Conservation (phyloP, 306 rosid species). For the Amphicarpaea edgeworthii region DNA sequence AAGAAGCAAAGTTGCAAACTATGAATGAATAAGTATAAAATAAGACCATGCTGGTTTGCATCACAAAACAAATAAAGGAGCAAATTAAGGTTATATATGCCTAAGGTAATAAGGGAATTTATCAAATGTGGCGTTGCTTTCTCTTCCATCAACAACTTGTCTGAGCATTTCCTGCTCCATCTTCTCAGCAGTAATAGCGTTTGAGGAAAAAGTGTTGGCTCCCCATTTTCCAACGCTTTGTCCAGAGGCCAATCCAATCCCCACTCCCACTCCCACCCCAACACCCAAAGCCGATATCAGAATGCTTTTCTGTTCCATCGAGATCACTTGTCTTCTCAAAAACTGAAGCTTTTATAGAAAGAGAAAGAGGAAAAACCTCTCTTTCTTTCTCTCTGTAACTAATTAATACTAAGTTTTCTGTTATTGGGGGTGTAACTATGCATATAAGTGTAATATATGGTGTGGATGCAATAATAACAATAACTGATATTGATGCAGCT, state of each 20-base stretch:
- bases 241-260: constrained; percentile 85
- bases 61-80: neutral
- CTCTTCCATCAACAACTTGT: constrained; percentile 78
- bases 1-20: neutral
- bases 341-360: no score
- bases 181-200: constrained; percentile 63
- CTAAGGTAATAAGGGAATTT: constrained; percentile 91
- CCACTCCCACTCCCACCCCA: constrained; percentile 93
- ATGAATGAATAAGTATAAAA: neutral
- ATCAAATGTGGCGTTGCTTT: constrained; percentile 83
- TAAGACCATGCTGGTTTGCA: neutral
- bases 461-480: constrained; percentile 38
- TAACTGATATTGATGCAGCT: neutral
- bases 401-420: neutral
- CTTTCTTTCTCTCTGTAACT: neutral
- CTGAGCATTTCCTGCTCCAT: constrained; percentile 88
- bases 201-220: constrained; percentile 39
- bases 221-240: constrained; percentile 72
- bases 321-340: no score
- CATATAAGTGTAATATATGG: neutral
- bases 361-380: neutral
- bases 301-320: constrained; percentile 83
- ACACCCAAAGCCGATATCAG: constrained; percentile 84
- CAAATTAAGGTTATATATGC: constrained; percentile 37
- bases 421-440: neutral